These are phyloP conservation scores for Neopestalotiopsis clavispora DNA, from an alignment of 2,329 filamentous ascomycete genomes.

Conservation along the genomic window DNA sequence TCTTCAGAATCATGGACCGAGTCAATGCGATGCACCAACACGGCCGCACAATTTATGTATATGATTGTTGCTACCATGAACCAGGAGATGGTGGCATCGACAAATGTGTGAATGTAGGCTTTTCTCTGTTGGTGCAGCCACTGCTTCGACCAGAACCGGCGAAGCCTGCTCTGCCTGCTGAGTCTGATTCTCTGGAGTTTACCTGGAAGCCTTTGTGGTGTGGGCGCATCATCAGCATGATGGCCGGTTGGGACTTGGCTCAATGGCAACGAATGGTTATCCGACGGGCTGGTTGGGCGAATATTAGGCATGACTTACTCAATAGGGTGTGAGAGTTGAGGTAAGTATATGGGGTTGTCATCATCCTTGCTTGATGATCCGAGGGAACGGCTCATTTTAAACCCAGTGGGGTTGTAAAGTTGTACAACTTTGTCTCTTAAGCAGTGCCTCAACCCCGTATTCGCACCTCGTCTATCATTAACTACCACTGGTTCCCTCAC, in stretches of 20 bases:
- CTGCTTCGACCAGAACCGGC: neutral
- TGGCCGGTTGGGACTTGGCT: neutral
- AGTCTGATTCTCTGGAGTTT: neutral
- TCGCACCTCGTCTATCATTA: neutral
- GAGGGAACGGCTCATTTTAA: conserved; percentile 10
- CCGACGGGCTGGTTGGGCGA: neutral
- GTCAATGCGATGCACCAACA: neutral
- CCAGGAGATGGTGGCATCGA: conserved; percentile 11
- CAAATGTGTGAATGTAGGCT: conserved; percentile 3
- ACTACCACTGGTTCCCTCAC: neutral
- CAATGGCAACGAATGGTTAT: neutral
- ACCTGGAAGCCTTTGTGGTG: neutral
- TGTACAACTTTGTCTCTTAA: neutral
- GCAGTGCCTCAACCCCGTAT: neutral
- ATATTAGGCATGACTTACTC: neutral
- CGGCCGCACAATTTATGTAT: neutral
- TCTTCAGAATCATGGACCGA: neutral
- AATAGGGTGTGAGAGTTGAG: neutral
- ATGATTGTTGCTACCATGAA: neutral
- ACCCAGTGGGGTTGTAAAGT: neutral
- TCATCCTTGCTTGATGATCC: neutral
- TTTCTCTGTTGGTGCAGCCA: conserved; percentile 6
- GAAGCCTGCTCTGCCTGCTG: neutral
- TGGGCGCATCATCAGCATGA: neutral
- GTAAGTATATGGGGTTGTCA: neutral